phyloP scores from a whole-genome alignment of 768 basidiomycete genomes.

The Lentinula edodes region DNA sequence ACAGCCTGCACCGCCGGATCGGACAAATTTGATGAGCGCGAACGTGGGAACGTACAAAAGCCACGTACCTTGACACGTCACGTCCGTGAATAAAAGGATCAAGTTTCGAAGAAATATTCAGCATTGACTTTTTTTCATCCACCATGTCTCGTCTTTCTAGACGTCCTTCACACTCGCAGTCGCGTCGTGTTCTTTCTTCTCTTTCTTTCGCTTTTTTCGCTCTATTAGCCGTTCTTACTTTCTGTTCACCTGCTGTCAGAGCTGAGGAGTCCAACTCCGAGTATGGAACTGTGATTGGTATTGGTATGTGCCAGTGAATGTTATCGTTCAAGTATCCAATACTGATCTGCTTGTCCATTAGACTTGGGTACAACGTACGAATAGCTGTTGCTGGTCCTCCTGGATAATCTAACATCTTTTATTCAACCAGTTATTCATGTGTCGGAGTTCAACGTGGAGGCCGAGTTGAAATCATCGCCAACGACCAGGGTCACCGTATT shows the following conservation, averaged over 20 bases:
- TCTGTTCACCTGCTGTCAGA: slow-evolving; percentile 56
- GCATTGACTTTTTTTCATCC: slow-evolving; percentile 10
- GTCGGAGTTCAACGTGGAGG: slow-evolving; percentile 88
- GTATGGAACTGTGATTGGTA: slow-evolving; percentile 92
- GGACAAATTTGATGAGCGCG: background rate
- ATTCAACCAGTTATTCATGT: slow-evolving; percentile 76
- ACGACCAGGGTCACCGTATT: slow-evolving; percentile 87
- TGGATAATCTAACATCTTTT: background rate
- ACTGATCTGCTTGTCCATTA: slow-evolving; percentile 19
- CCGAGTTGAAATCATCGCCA: slow-evolving; percentile 85
- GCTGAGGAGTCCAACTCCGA: slow-evolving; percentile 70
- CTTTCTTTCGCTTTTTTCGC: slow-evolving; percentile 56
- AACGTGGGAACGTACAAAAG: background rate
- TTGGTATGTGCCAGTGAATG: slow-evolving; percentile 47
- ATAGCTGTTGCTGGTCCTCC: background rate
- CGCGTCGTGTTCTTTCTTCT: slow-evolving; percentile 50
- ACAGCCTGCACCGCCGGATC: background rate
- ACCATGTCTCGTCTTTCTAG: slow-evolving; percentile 33
- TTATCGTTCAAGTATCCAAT: background rate
- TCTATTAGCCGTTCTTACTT: slow-evolving; percentile 65
- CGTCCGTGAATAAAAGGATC: background rate
- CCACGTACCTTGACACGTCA: slow-evolving; percentile 1
- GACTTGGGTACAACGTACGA: slow-evolving; percentile 89
- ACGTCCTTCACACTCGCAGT: slow-evolving; percentile 54
- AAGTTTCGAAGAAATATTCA: background rate